Percentiles rank a stretch among this genome's conserved stretches.
phyloP scores from a whole-genome alignment of 225 moss, liverwort and hornwort genomes.

The Climacium dendroides region DNA sequence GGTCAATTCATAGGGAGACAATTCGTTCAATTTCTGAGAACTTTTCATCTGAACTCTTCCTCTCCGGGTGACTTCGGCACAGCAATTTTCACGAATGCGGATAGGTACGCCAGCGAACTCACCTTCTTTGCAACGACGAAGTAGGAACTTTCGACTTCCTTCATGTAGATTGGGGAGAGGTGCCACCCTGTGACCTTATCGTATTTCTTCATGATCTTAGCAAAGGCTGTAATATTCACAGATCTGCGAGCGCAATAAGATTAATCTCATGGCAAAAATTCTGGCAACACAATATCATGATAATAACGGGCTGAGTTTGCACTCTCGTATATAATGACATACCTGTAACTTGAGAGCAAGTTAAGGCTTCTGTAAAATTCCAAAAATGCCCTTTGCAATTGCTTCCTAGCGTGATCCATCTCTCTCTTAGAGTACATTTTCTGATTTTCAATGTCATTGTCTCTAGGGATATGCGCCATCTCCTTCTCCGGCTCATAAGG shows the following conservation, averaged over 20 bases:
- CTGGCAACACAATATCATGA: not conserved
- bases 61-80: not conserved
- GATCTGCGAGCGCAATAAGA: not conserved
- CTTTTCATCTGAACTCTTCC: not conserved
- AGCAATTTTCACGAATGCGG: not conserved
- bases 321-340: not conserved
- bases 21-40: not conserved
- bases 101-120: not conserved
- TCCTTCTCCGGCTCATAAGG: not conserved
- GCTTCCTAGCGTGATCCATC: not conserved
- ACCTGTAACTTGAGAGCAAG: not conserved
- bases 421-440: not conserved
- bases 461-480: not conserved
- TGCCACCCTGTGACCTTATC: not conserved
- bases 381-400: not conserved
- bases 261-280: not conserved
- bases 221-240: not conserved
- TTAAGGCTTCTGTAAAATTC: not conserved
- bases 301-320: not conserved
- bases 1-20: not conserved
- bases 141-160: not conserved
- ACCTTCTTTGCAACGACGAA: not conserved
- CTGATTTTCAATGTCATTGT: not conserved
- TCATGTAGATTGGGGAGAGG: not conserved
- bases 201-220: not conserved